Base-by-base conservation (phyloP, 176 grass and related monocot genomes). In the Pontederia paniculata region DNA sequence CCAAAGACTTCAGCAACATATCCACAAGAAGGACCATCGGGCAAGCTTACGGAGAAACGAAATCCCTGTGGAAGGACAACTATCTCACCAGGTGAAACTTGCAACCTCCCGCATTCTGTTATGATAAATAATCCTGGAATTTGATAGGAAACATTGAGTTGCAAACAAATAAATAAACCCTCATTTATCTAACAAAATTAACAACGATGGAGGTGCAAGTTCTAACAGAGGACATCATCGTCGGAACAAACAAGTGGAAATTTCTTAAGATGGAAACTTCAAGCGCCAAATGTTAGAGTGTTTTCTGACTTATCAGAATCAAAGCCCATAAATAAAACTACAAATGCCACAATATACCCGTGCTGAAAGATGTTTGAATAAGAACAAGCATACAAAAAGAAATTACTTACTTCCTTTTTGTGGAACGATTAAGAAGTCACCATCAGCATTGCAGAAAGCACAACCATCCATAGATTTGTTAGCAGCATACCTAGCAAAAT, bases 1-100 rank as follows among this genome's bases (percentile, higher is more conserved):
- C 91, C 91, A 5, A 89, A 96, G 44, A 96, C 83, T 77, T 96
- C 91, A 4, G 86, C 84, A 72, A 89, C 80, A 54, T 89, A 96
- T 43, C 86, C 91, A 2, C 91, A 79, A 1, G 82, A 96, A 61
- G 82, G 82, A 13, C 91, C 91, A 54, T 89, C 79, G 3, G 79
- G 86, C 23, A 96, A 70, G 58, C 81, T 68, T 16, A 89, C 60
- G 2, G 77, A 76, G 22, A 96, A 96, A 67, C 79, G 91, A 60
- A 96, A 89, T 7, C 91, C 91, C 60, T 89, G 91, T 43, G 91
- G 91, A 42, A 96, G 77, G 15, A 96, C 77, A 49, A 89, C 80
- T 12, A 96, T 96, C 47, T 96, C 91, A 2, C 91, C 91, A 12
- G 91, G 82, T 23, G 67, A 75, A 37, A 89, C 86, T 12, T 76